A percentile compares a stretch with the other conserved stretches of the same genome.
These are phyloP conservation scores for Endoconidiophora laricicola DNA, from an alignment of 2,329 filamentous ascomycete genomes.

Conservation along the genomic window DNA sequence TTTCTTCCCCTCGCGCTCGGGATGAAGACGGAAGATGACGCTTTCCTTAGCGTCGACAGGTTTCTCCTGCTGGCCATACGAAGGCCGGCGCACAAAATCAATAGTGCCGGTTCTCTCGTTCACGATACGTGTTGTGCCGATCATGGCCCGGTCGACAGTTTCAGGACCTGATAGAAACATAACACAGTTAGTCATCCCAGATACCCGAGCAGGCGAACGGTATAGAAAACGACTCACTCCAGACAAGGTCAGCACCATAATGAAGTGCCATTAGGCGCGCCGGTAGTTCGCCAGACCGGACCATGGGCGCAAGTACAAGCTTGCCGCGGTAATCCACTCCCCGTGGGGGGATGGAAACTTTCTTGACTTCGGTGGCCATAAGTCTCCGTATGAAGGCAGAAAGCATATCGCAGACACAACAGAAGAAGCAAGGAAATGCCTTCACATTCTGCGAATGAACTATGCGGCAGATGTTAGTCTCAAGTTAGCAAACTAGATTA, in stretches of 20 bases:
- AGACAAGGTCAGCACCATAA: conserved; percentile 92
- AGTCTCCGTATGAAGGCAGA: conserved; percentile 21
- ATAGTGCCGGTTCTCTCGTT: conserved; percentile 65
- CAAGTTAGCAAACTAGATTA: no score
- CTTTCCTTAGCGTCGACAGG: conserved; percentile 39
- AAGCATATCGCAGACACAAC: conserved; percentile 11
- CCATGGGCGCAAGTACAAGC: conserved; percentile 92
- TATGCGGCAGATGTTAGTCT: not conserved
- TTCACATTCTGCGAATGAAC: conserved; percentile 8
- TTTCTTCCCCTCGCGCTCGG: conserved; percentile 53
- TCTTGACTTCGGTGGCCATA: conserved; percentile 44
- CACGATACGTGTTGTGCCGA: conserved; percentile 63
- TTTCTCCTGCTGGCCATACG: conserved; percentile 45
- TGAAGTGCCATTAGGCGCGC: conserved; percentile 76
- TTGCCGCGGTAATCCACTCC: conserved; percentile 91
- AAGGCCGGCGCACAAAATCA: conserved; percentile 67
- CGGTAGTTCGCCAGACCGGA: conserved; percentile 88
- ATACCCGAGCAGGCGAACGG: not conserved
- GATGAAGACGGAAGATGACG: conserved; percentile 72
- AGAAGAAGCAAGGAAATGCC: not conserved
- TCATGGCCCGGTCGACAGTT: conserved; percentile 81
- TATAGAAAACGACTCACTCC: conserved; percentile 42
- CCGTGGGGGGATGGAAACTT: conserved; percentile 67
- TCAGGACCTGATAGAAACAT: conserved; percentile 50
- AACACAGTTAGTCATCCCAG: not conserved